Percentiles rank a stretch among this genome's conserved stretches.
These are phyloP conservation scores for Termitomyces sp. DNA, from an alignment of 1,284 basidiomycete species.

Conservation along the genomic window DNA sequence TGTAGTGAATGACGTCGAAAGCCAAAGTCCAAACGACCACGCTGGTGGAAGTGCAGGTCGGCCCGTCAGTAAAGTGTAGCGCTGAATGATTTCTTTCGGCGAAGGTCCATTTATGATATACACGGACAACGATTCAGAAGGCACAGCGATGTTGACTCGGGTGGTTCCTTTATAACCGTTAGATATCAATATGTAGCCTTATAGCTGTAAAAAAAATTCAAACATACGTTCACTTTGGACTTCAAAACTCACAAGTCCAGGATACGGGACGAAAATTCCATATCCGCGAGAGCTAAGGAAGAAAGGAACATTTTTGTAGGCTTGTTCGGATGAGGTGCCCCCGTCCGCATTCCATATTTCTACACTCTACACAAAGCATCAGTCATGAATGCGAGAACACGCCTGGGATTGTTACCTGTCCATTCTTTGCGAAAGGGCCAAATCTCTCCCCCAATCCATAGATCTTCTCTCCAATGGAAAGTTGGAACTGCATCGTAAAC, in stretches of 20 bases:
- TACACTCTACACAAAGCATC: slow-evolving; percentile 29
- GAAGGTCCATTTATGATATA: slow-evolving; percentile 51
- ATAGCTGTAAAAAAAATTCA: slow-evolving; percentile 12
- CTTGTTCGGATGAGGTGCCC: slow-evolving; percentile 50
- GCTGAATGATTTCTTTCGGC: slow-evolving; percentile 42
- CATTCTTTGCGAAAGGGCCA: slow-evolving; percentile 57
- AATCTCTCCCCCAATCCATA: slow-evolving; percentile 59
- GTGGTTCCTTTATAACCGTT: slow-evolving; percentile 27
- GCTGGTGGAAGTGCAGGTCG: slow-evolving; percentile 51
- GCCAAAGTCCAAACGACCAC: slow-evolving; percentile 61
- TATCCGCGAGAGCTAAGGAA: slow-evolving; percentile 51
- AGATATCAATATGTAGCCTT: neutral
- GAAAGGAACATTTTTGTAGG: slow-evolving; percentile 55
- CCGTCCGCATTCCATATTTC: slow-evolving; percentile 57
- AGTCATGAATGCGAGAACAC: neutral
- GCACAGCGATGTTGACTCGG: slow-evolving; percentile 49
- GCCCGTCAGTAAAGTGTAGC: slow-evolving; percentile 46
- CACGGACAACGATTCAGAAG: slow-evolving; percentile 48
- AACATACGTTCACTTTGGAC: slow-evolving; percentile 24
- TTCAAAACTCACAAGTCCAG: slow-evolving; percentile 40
- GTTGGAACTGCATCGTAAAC: slow-evolving; percentile 49
- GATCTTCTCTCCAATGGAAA: slow-evolving; percentile 53
- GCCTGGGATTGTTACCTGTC: slow-evolving; percentile 25
- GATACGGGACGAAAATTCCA: slow-evolving; percentile 55
- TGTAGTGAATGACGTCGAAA: slow-evolving; percentile 60